Percentiles rank a stretch among this genome's conserved stretches.
These are phyloP conservation scores for Picea abies DNA, from an alignment of 83 land plant genomes.

Conservation along the genomic window DNA sequence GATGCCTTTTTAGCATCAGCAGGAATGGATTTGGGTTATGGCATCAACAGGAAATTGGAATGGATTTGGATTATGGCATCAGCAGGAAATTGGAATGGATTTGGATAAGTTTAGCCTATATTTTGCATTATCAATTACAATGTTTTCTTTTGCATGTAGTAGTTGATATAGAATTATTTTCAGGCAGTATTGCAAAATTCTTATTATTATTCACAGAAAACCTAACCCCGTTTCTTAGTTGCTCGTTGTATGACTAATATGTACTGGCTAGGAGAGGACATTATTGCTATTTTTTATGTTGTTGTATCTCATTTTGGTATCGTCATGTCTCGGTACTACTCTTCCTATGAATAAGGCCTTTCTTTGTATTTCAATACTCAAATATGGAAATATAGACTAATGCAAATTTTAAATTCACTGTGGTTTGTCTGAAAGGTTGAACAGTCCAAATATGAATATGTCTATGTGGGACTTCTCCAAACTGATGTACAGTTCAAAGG, in stretches of 20 bases:
- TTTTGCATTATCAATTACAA: neutral
- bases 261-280: neutral
- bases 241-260: neutral
- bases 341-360: neutral
- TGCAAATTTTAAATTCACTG: neutral
- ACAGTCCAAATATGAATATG: slow-evolving; percentile 60
- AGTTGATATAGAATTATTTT: neutral
- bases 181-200: neutral
- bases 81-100: no score
- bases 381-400: slow-evolving; percentile 8
- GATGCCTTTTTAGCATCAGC: neutral
- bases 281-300: neutral
- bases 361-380: neutral
- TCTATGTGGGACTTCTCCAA: slow-evolving; percentile 72
- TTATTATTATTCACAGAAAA: neutral
- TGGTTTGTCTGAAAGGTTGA: slow-evolving; percentile 49
- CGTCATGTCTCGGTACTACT: neutral
- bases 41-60: no score
- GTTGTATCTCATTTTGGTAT: neutral
- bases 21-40: neutral
- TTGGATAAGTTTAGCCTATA: no score
- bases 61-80: no score
- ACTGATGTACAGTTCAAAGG: slow-evolving; percentile 75
- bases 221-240: neutral
- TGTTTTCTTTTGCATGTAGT: neutral